Evolutionary conservation across 1,284 basidiomycete genomes (phyloP).

Genomic region (Golubevia sp.): DNA sequence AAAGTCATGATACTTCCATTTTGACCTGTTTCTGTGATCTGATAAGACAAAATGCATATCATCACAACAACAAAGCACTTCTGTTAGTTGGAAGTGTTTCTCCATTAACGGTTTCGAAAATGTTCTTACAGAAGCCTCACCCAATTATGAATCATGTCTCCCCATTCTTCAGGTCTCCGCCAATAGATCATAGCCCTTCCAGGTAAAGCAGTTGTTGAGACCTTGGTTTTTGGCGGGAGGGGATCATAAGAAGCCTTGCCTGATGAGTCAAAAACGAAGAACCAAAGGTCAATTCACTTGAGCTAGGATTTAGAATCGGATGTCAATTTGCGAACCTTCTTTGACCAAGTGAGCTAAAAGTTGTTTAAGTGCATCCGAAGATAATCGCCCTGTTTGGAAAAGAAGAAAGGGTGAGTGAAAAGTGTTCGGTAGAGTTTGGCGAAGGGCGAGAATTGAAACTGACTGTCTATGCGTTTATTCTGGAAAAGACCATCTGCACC

Average conservation of each 20-base stretch:
- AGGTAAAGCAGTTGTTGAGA: neutral
- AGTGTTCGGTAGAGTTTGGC: too few relatives aligned
- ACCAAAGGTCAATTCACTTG: conserved; percentile 1
- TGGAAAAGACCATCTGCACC: conserved; percentile 1
- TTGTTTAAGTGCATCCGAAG: conserved; percentile 20
- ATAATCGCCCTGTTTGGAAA: conserved; percentile 22
- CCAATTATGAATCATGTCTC: conserved; percentile 46
- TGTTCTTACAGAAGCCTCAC: too few relatives aligned
- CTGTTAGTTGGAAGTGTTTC: too few relatives aligned
- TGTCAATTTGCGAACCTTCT: too few relatives aligned
- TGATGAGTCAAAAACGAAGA: neutral
- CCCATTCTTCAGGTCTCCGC: conserved; percentile 52
- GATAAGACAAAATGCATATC: neutral
- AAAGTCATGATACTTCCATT: conserved; percentile 54
- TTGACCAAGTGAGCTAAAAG: conserved; percentile 36
- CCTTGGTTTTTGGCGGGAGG: neutral
- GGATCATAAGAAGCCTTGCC: conserved; percentile 5
- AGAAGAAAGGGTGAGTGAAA: conserved; percentile 8
- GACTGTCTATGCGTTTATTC: neutral
- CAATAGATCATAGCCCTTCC: conserved; percentile 33
- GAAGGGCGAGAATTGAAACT: neutral
- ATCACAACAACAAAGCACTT: neutral
- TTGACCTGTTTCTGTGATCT: conserved; percentile 43
- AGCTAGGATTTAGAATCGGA: neutral
- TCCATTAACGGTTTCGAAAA: too few relatives aligned